Evolutionary conservation across 257 asterid species (phyloP).

Genomic region (Lycium ferocissimum): DNA sequence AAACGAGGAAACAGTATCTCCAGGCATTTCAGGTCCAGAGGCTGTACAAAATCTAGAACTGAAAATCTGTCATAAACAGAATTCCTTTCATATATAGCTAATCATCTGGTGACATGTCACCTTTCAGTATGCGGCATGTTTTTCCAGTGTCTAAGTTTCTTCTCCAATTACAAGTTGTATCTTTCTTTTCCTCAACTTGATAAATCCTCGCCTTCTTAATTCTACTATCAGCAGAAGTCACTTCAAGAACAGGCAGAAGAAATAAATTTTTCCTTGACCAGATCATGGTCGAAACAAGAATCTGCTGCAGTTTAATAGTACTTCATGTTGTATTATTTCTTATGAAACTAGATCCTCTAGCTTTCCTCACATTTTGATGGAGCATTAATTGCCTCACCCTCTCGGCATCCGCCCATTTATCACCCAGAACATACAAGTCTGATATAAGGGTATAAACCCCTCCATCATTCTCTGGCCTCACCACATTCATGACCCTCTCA

Average conservation of each 20-base stretch:
- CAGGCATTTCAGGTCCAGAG: background rate
- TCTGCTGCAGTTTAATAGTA: constrained; percentile 18
- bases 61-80: background rate
- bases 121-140: background rate
- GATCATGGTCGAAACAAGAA: constrained; percentile 11
- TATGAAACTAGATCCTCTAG: constrained; percentile 62
- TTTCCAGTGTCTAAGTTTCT: background rate
- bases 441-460: constrained; percentile 64
- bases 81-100: background rate
- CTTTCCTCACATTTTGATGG: constrained; percentile 55
- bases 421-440: constrained; percentile 57
- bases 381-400: constrained; percentile 57
- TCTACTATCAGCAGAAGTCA: background rate
- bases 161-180: background rate
- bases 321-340: constrained; percentile 29
- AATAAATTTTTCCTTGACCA: background rate
- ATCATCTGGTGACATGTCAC: background rate
- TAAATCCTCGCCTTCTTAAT: background rate
- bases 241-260: background rate
- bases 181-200: background rate
- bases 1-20: background rate
- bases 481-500: constrained; percentile 53
- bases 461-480: constrained; percentile 65
- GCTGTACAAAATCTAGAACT: background rate
- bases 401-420: constrained; percentile 62